Evolutionary conservation across 2,329 filamentous ascomycete genomes (phyloP), one percentile per base, ranked within the genome.

Genomic region (Cladosporium colombiae): DNA sequence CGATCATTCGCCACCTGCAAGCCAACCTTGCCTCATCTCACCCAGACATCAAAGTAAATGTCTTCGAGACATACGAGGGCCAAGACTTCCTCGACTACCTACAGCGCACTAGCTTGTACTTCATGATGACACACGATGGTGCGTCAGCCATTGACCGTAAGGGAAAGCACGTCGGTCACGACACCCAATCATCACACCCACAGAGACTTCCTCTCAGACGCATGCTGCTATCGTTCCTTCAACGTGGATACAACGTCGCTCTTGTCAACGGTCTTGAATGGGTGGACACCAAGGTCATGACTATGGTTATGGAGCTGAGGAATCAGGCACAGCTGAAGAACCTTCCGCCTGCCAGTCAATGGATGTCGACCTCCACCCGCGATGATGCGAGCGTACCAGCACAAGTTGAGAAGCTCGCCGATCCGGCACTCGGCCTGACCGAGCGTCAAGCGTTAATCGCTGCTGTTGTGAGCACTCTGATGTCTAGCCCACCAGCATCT

Each of bases 91-190:
- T 75, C 5, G 70, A 81, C 1, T 90, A 91, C 70, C 77, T 91
- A 1, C 69, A 78, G 2, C 72, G 74, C 1, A 81, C 83, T 27
- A 83, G 86, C 0, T 79, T 88, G 3, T 88, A 90, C 72, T 91
- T 92, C 70, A 77, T 92, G 62, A 84, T 93, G 80, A 86, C 85
- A 62, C 88, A 91, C 69, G 88, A 91, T 73, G 89, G 88, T 55
- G 80, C 81, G 50, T 63, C 65, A 14, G 58, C 73, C 23, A 65
- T 62, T 3, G 66, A 71, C 29, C 67, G 70, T 27, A 68, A 68
- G n/a, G 68, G 69, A n/a, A 71, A 70, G 52, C 62, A 67, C 46
- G 63, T 70, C 23, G 60, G 27, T 21, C 61, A 66, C 14, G 67
- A 72, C 14, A 59, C 56, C 23, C 58, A 68, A 50, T 35, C 63